Percentiles rank a stretch among this genome's conserved stretches.
phyloP scores from a whole-genome alignment of 140 eudicot species.

The Anethum foeniculum region DNA sequence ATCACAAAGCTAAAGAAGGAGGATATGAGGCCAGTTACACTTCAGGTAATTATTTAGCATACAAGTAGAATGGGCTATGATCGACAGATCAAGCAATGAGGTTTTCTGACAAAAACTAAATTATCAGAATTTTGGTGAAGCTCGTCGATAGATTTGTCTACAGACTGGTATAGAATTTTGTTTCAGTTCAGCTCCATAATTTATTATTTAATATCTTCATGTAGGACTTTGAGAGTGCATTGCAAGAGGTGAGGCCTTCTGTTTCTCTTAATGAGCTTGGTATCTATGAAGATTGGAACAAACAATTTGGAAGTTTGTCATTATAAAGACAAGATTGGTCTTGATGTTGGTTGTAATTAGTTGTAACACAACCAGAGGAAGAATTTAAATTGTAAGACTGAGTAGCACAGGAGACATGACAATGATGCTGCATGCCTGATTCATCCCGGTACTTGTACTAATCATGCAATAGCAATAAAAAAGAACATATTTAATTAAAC shows the following conservation, averaged over 20 bases:
- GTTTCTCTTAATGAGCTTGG: slow-evolving; percentile 77
- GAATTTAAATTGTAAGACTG: background rate
- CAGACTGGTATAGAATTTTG: background rate
- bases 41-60: slow-evolving; percentile 36
- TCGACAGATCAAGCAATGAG: background rate
- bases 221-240: slow-evolving; percentile 73
- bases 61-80: background rate
- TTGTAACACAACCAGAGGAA: background rate
- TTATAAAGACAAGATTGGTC: slow-evolving; percentile 22
- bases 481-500: background rate
- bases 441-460: background rate
- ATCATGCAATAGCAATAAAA: background rate
- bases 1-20: slow-evolving; percentile 75
- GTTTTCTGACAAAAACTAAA: background rate
- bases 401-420: background rate
- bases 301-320: slow-evolving; percentile 82
- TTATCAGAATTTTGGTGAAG: background rate
- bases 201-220: background rate
- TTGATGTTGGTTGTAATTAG: background rate
- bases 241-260: slow-evolving; percentile 91
- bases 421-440: background rate
- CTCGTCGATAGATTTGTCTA: background rate
- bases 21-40: slow-evolving; percentile 78
- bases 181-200: background rate
- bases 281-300: slow-evolving; percentile 75